A percentile compares a stretch with the other conserved stretches of the same genome.
phyloP scores from a whole-genome alignment of 75 land plant species.

The Cunninghamia lanceolata region DNA sequence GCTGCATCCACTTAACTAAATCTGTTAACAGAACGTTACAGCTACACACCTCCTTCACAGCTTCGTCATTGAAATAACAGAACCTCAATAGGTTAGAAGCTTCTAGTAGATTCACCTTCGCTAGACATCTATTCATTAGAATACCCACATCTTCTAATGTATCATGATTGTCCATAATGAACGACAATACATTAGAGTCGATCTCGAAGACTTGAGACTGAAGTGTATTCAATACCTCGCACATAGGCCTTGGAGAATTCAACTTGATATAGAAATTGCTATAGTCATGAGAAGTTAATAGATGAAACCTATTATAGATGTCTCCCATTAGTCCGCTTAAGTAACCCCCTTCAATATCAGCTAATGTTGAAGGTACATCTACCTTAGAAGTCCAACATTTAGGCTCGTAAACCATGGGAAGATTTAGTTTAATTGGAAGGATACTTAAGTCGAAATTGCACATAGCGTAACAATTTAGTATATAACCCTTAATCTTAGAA shows the following conservation, averaged over 20 bases:
- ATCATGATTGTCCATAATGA: constrained; percentile 7
- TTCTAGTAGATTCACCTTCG: too few species aligned
- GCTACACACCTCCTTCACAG: too few species aligned
- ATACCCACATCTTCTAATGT: constrained; percentile 8
- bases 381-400: not conserved
- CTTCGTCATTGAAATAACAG: too few species aligned
- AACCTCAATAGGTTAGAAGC: too few species aligned
- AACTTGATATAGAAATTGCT: too few species aligned
- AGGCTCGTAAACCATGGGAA: constrained; percentile 1
- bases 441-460: constrained; percentile 3
- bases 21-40: too few species aligned
- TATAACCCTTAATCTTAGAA: not conserved
- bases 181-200: too few species aligned
- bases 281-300: too few species aligned
- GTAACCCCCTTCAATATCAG: constrained; percentile 12
- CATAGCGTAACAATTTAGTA: not conserved
- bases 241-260: too few species aligned
- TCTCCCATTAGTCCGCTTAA: constrained; percentile 7
- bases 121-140: not conserved
- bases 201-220: too few species aligned
- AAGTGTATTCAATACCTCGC: too few species aligned
- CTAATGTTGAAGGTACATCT: not conserved
- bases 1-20: constrained; percentile 1
- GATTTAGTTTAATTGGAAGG: constrained; percentile 1
- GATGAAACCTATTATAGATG: too few species aligned